phyloP scores from a whole-genome alignment of 1,139 yeast species.

The Debaryomycetaceae sp. region DNA sequence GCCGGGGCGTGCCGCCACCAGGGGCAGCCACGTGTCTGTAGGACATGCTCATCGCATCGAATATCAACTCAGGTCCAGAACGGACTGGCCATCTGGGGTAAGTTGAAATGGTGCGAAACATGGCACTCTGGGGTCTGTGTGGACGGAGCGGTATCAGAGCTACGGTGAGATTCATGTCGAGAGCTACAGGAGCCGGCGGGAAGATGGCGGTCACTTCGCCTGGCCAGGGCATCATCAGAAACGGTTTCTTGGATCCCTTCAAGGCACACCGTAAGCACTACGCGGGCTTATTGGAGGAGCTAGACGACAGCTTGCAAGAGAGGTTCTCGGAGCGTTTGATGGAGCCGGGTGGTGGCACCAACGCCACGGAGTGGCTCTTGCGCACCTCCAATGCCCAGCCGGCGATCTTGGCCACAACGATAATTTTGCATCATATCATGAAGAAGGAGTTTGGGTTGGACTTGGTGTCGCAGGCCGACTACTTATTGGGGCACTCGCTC shows the following conservation, averaged over 20 bases:
- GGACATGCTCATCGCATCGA: too few species aligned
- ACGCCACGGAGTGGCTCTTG: slow-evolving; percentile 16
- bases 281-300: slow-evolving; percentile 34
- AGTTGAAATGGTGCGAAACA: neutral
- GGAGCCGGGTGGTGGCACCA: slow-evolving; percentile 8
- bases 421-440: slow-evolving; percentile 30
- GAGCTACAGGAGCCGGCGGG: neutral
- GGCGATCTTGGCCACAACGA: slow-evolving; percentile 50
- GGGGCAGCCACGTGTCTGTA: too few species aligned
- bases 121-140: neutral
- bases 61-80: neutral
- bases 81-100: neutral
- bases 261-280: slow-evolving; percentile 13
- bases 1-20: too few species aligned
- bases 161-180: too few species aligned
- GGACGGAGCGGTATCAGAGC: neutral
- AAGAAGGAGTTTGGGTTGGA: slow-evolving; percentile 19
- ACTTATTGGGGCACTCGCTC: slow-evolving; percentile 53
- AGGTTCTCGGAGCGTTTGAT: slow-evolving; percentile 34
- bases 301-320: slow-evolving; percentile 60
- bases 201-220: slow-evolving; percentile 36
- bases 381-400: slow-evolving; percentile 60
- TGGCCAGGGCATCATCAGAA: slow-evolving; percentile 37
- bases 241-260: slow-evolving; percentile 27
- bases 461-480: slow-evolving; percentile 19